phyloP scores from a whole-genome alignment of 164 flowering plant species.

The Platanus orientalis region DNA sequence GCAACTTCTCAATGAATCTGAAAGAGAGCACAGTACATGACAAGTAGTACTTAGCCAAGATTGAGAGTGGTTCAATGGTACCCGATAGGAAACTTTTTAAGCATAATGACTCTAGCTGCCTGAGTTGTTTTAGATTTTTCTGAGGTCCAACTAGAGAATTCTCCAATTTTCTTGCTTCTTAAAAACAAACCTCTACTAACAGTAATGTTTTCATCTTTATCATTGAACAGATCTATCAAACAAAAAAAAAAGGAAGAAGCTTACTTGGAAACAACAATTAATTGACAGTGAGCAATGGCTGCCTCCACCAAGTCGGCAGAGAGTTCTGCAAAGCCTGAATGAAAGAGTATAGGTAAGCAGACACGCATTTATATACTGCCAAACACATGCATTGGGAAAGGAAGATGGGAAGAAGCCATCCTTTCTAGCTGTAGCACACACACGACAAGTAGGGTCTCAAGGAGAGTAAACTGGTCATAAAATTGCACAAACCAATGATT shows the following conservation, averaged over 20 bases:
- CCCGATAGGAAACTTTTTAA: not conserved
- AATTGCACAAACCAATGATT: not conserved
- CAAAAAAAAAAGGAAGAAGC: constrained; percentile 13
- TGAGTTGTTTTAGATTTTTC: not conserved
- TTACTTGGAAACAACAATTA: constrained; percentile 95
- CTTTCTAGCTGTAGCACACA: not conserved
- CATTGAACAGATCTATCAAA: not conserved
- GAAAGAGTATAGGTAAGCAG: not conserved
- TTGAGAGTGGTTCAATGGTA: not conserved
- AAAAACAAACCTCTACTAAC: not conserved
- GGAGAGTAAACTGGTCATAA: not conserved
- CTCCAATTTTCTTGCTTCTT: not conserved
- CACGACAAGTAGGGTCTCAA: not conserved
- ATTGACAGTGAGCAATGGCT: constrained; percentile 88
- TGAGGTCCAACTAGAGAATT: not conserved
- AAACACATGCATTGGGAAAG: not conserved
- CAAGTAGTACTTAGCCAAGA: not conserved
- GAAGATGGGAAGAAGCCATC: not conserved
- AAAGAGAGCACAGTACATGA: not conserved
- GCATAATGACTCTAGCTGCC: too few species aligned
- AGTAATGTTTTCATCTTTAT: not conserved
- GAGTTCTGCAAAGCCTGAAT: constrained; percentile 77
- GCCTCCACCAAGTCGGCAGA: constrained; percentile 74
- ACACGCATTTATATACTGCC: not conserved
- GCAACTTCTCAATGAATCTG: constrained; percentile 84